Evolutionary conservation across 2,329 filamentous ascomycete genomes (phyloP).

Genomic region (Aspergillus quadricinctus): DNA sequence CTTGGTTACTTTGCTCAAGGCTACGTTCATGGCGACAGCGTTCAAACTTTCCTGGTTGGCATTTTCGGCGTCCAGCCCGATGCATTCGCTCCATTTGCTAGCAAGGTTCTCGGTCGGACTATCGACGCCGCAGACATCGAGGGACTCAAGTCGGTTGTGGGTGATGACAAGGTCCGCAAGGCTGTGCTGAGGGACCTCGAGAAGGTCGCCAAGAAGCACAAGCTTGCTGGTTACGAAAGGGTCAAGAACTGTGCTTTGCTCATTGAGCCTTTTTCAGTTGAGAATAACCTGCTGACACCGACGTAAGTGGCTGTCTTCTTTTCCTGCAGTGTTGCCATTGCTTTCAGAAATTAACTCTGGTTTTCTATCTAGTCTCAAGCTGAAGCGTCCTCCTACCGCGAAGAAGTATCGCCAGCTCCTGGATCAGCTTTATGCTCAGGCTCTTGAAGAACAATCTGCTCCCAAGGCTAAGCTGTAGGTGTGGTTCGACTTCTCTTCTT

Average conservation of each 20-base stretch:
- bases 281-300: slow-evolving; percentile 70
- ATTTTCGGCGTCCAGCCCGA: slow-evolving; percentile 86
- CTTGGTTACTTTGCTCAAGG: slow-evolving; percentile 72
- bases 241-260: slow-evolving; percentile 70
- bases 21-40: slow-evolving; percentile 85
- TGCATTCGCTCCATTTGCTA: slow-evolving; percentile 74
- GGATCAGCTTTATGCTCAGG: slow-evolving; percentile 59
- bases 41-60: slow-evolving; percentile 75
- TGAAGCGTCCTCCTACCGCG: slow-evolving; percentile 65
- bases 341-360: slow-evolving; percentile 1
- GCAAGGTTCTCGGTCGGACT: slow-evolving; percentile 66
- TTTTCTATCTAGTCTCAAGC: slow-evolving; percentile 53
- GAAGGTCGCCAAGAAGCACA: slow-evolving; percentile 71
- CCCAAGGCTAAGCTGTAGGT: slow-evolving; percentile 39
- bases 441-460: slow-evolving; percentile 35
- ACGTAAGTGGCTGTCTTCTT: slow-evolving; percentile 36
- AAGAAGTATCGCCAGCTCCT: slow-evolving; percentile 57
- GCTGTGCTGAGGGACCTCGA: slow-evolving; percentile 77
- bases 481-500: not conserved
- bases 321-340: not conserved
- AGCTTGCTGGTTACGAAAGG: slow-evolving; percentile 88
- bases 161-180: slow-evolving; percentile 65
- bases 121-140: slow-evolving; percentile 62
- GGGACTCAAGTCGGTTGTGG: slow-evolving; percentile 62
- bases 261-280: slow-evolving; percentile 85